Evolutionary conservation across 305 asterid species (phyloP).

Genomic region (Fraxinus platypoda): DNA sequence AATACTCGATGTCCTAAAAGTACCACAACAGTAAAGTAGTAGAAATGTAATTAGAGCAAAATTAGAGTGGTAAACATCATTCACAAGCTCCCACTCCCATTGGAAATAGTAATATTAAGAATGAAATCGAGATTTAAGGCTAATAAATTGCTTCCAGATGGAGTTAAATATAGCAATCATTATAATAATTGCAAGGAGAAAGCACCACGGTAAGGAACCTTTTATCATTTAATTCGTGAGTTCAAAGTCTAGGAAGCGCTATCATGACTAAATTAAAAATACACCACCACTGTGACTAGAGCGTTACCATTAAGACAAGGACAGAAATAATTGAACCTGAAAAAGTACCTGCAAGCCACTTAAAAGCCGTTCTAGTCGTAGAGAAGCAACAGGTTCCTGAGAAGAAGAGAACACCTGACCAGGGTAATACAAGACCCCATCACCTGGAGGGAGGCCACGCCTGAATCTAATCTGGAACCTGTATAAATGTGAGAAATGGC

Average conservation of each 20-base stretch:
- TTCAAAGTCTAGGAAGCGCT: background rate
- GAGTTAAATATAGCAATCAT: background rate
- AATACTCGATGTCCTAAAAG: constrained; percentile 81
- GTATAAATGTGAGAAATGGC: constrained; percentile 10
- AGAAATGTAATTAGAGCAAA: background rate
- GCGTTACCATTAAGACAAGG: constrained; percentile 2
- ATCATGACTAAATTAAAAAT: background rate
- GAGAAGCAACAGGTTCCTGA: constrained; percentile 80
- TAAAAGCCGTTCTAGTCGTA: constrained; percentile 88
- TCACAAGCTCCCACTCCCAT: background rate
- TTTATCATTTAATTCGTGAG: background rate
- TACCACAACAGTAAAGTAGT: constrained; percentile 8
- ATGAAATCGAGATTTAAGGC: background rate
- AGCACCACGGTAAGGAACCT: background rate
- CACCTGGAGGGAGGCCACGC: constrained; percentile 99
- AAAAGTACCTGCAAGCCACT: constrained; percentile 86
- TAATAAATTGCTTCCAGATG: background rate
- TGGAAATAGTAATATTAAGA: background rate
- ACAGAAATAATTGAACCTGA: background rate
- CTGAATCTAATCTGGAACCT: constrained; percentile 72
- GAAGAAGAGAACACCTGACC: constrained; percentile 97
- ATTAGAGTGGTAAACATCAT: background rate
- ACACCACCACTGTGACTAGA: background rate
- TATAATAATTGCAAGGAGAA: background rate
- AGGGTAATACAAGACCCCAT: constrained; percentile 92